A percentile compares a stretch with the other conserved stretches of the same genome.
Conservation (phyloP, 139 green algal genomes). For the Chlamydomonas eustigma region DNA sequence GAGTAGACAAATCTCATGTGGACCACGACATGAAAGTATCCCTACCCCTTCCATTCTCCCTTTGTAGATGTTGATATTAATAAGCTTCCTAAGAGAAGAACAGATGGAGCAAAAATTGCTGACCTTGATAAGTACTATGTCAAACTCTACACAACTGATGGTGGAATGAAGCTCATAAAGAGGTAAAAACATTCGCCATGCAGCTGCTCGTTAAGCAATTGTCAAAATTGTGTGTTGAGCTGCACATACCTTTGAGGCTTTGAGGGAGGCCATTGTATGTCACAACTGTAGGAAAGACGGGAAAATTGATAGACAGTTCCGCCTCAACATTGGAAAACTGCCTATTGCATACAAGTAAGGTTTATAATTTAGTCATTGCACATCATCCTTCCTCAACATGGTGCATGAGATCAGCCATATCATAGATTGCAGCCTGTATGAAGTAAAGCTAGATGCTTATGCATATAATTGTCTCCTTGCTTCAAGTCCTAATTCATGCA, state of each 20-base stretch:
- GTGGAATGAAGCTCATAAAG: constrained; percentile 64
- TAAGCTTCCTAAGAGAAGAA: constrained; percentile 57
- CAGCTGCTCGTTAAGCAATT: no score
- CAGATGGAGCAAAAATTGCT: constrained; percentile 65
- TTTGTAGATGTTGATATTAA: constrained; percentile 66
- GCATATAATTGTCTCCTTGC: not conserved
- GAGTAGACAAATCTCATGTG: constrained; percentile 3
- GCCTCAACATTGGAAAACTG: constrained; percentile 65
- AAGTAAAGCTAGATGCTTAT: no score
- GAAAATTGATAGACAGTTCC: constrained; percentile 66
- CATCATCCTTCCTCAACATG: no score
- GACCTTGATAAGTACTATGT: constrained; percentile 56
- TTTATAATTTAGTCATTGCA: no score
- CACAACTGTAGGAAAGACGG: constrained; percentile 44
- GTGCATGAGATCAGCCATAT: no score
- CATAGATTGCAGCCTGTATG: no score
- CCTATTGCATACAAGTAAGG: constrained; percentile 71
- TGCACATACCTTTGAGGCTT: no score
- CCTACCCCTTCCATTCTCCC: not conserved
- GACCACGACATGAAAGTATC: not conserved
- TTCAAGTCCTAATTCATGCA: not conserved
- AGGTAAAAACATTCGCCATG: no score
- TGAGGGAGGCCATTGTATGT: no score
- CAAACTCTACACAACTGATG: constrained; percentile 67
- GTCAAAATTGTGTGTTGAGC: no score